Evolutionary conservation across 108 stramenopile species (phyloP).

Genomic region (Nannochloropsis gaditana): DNA sequence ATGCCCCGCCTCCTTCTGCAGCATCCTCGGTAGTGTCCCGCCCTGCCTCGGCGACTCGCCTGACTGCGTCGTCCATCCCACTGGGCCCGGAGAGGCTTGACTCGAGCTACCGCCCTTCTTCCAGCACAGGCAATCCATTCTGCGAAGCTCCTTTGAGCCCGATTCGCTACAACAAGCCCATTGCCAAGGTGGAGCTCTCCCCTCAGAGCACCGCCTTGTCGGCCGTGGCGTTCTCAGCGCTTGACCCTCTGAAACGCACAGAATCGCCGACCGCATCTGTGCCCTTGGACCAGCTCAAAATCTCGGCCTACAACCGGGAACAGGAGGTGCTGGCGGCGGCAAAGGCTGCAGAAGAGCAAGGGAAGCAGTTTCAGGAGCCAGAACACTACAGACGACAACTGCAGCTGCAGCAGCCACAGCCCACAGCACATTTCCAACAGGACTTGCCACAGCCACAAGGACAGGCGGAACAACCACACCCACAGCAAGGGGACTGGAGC

Average conservation of each 20-base stretch:
- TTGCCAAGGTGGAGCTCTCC: neutral
- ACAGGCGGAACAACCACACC: neutral
- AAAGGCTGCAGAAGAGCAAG: neutral
- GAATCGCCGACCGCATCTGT: neutral
- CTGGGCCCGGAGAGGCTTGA: neutral
- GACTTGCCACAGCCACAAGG: too few relatives aligned
- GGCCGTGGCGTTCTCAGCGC: neutral
- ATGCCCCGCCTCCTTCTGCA: neutral
- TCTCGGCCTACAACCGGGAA: neutral
- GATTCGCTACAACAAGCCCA: slow-evolving; percentile 6
- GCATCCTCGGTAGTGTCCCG: neutral
- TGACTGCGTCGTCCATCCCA: neutral
- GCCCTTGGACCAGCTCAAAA: neutral
- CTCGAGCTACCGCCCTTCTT: neutral
- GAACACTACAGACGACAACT: neutral
- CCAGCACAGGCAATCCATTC: neutral
- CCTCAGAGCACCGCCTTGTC: neutral
- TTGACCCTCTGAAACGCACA: neutral
- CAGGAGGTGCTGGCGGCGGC: slow-evolving; percentile 1
- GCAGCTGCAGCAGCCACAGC: neutral
- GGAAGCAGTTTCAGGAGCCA: neutral
- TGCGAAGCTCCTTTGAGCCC: neutral
- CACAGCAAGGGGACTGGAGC: neutral
- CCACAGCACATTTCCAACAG: neutral
- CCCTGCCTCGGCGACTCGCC: neutral